Evolutionary conservation across 306 rosid species (phyloP).

Genomic region (Calophaca sinica): DNA sequence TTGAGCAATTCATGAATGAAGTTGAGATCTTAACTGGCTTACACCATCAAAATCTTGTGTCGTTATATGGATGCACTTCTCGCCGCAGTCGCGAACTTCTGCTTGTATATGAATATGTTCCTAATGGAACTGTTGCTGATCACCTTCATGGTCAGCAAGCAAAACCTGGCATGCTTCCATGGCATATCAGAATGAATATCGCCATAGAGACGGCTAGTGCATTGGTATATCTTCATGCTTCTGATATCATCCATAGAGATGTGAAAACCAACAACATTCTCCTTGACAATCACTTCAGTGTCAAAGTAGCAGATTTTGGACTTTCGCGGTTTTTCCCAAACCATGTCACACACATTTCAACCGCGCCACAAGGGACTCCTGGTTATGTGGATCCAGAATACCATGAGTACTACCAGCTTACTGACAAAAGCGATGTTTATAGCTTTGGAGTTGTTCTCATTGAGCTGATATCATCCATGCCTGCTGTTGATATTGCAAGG

Average conservation of each 20-base stretch:
- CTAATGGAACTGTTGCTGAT: conserved; percentile 60
- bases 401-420: conserved; percentile 66
- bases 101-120: conserved; percentile 53
- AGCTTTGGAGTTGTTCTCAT: conserved; percentile 90
- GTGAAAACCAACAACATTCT: conserved; percentile 55
- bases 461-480: conserved; percentile 80
- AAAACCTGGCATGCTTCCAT: conserved; percentile 39
- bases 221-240: conserved; percentile 55
- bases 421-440: conserved; percentile 81
- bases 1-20: conserved; percentile 57
- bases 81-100: conserved; percentile 47
- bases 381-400: conserved; percentile 60
- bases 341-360: conserved; percentile 55
- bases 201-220: conserved; percentile 58
- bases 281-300: conserved; percentile 53
- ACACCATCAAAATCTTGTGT: conserved; percentile 58
- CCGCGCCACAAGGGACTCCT: conserved; percentile 63
- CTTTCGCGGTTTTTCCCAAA: conserved; percentile 51
- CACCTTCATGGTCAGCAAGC: conserved; percentile 52
- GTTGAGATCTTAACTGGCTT: conserved; percentile 54
- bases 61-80: conserved; percentile 58
- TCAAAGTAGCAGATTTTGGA: conserved; percentile 61
- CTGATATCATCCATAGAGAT: conserved; percentile 57
- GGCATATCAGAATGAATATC: conserved; percentile 53
- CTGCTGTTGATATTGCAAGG: conserved; percentile 80